Conservation (phyloP, 306 rosid species). For the Dryas drummondii region DNA sequence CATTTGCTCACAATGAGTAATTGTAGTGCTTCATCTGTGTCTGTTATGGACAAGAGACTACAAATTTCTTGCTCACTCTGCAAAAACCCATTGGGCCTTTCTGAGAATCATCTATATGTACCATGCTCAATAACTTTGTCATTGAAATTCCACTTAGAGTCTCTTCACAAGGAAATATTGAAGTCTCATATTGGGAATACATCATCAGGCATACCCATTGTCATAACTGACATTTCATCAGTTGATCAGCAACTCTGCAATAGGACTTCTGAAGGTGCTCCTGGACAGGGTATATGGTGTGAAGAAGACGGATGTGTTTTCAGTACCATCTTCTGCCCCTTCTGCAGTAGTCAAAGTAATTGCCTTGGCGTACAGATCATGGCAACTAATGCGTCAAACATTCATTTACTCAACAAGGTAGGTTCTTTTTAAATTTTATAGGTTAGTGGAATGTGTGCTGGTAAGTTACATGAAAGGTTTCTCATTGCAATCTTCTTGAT, state of each 20-base stretch:
- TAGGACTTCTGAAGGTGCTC: constrained; percentile 34
- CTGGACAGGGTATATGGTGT: constrained; percentile 69
- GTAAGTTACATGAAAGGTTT: too few relatives aligned
- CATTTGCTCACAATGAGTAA: constrained; percentile 25
- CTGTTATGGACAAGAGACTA: constrained; percentile 44
- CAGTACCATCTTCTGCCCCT: constrained; percentile 68
- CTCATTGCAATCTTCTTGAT: not conserved
- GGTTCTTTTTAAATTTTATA: not conserved
- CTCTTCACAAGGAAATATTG: constrained; percentile 44
- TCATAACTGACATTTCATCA: constrained; percentile 56
- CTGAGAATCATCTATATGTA: constrained; percentile 56
- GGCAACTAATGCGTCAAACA: constrained; percentile 73
- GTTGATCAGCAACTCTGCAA: constrained; percentile 51
- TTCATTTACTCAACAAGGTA: constrained; percentile 77
- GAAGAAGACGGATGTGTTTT: constrained; percentile 87
- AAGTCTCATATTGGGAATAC: constrained; percentile 26
- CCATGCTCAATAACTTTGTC: constrained; percentile 55
- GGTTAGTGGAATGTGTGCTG: not conserved
- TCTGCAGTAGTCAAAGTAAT: constrained; percentile 50
- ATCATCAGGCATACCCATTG: constrained; percentile 42
- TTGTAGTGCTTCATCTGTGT: constrained; percentile 30
- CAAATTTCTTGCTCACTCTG: constrained; percentile 68
- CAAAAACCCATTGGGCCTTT: constrained; percentile 72
- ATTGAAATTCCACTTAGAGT: constrained; percentile 55
- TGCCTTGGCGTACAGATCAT: constrained; percentile 74